These are phyloP conservation scores for Phytophthora podocarpi DNA, from an alignment of 352 stramenopile genomes.

Conservation along the genomic window DNA sequence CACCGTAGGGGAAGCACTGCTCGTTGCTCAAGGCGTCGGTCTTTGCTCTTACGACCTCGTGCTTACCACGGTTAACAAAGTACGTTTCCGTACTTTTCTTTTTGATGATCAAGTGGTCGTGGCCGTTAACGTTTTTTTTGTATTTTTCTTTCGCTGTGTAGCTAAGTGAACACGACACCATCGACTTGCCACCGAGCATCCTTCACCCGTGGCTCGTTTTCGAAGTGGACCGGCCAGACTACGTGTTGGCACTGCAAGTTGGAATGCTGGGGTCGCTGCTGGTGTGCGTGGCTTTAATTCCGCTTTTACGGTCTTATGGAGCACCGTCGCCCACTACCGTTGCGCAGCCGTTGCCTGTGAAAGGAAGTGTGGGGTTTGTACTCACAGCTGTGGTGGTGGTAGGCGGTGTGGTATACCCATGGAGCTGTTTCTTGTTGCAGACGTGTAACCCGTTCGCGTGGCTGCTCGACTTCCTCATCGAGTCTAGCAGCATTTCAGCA, in stretches of 20 bases:
- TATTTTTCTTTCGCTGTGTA: conserved; percentile 10
- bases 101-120: background rate
- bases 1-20: conserved; percentile 71
- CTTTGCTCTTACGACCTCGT: conserved; percentile 56
- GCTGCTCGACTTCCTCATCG: conserved; percentile 56
- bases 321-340: conserved; percentile 47
- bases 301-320: conserved; percentile 51
- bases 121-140: background rate
- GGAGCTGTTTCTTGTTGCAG: conserved; percentile 67
- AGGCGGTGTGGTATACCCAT: conserved; percentile 55
- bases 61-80: conserved; percentile 49
- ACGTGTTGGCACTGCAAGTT: conserved; percentile 64
- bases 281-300: conserved; percentile 50
- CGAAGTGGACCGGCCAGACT: conserved; percentile 38
- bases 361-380: conserved; percentile 37
- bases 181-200: conserved; percentile 7
- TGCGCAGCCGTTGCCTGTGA: conserved; percentile 33
- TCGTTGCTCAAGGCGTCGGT: conserved; percentile 66
- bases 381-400: conserved; percentile 38
- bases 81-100: conserved; percentile 12
- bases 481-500: conserved; percentile 16
- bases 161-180: conserved; percentile 31
- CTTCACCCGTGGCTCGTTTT: conserved; percentile 40
- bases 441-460: conserved; percentile 65
- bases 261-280: conserved; percentile 57